Evolutionary conservation across 441 rosid species (phyloP).

Genomic region (Gossypium armourianum): DNA sequence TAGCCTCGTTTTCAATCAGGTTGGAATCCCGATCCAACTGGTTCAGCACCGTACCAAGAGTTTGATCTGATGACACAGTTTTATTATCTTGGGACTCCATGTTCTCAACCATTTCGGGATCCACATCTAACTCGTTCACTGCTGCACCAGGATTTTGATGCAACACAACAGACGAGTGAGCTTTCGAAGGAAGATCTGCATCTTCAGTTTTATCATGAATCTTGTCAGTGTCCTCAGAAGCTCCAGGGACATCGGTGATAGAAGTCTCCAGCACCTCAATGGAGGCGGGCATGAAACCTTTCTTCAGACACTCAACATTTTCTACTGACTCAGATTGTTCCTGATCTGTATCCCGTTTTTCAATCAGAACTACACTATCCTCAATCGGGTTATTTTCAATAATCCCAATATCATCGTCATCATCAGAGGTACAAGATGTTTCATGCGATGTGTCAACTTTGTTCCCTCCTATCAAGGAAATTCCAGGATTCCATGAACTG

Average conservation of each 20-base stretch:
- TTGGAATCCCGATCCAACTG: constrained; percentile 19
- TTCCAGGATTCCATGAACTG: not conserved
- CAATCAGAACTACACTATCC: constrained; percentile 18
- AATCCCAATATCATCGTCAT: constrained; percentile 46
- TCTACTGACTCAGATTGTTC: constrained; percentile 23
- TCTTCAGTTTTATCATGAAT: constrained; percentile 16
- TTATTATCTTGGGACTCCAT: constrained; percentile 13
- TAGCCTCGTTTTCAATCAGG: not conserved
- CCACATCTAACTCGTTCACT: constrained; percentile 19
- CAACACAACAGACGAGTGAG: constrained; percentile 18
- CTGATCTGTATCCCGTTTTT: constrained; percentile 10
- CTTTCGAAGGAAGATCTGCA: constrained; percentile 17
- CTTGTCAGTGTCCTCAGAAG: constrained; percentile 17
- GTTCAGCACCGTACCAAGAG: constrained; percentile 14
- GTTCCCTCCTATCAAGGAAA: not conserved
- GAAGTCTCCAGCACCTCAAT: constrained; percentile 20
- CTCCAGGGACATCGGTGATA: constrained; percentile 20
- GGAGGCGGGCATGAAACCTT: constrained; percentile 23
- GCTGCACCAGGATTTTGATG: constrained; percentile 20
- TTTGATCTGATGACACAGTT: constrained; percentile 20
- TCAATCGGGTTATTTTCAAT: constrained; percentile 29
- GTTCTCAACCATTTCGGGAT: constrained; percentile 16
- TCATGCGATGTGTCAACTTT: constrained; percentile 33
- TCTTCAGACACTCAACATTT: constrained; percentile 22
- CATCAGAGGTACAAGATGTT: constrained; percentile 31